Evolutionary conservation across 2,329 filamentous ascomycete species (phyloP), one percentile per base, ranked within the genome.

Genomic region (Byssoonygena ceratinophila): DNA sequence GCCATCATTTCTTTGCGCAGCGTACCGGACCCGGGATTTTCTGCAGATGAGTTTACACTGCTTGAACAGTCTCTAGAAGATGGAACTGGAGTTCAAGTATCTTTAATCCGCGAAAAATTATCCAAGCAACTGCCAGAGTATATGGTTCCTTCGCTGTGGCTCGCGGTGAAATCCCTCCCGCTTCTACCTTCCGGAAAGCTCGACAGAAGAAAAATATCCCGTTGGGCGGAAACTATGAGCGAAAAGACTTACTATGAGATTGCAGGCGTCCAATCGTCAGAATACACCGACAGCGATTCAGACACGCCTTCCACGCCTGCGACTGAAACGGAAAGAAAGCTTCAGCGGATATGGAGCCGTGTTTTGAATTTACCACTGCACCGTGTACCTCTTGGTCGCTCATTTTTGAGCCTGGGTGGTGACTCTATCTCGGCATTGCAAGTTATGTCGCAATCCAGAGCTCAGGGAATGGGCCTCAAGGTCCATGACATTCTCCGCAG

Each of bases 361-460:
- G 50, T 62, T 4, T 55, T 64, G 20, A 52, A 54, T 12, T n/a
- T 63, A 16, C 48, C 56, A 1, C 6, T 48, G 11, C 53, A 55
- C 0, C 40, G 54, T 1, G 58, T 63, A 31, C 47, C 56, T 22
- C 45, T 57, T n/a, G 53, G 62, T 20, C 59, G 62, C 22, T 60
- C 59, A 27, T 67, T 66, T 52, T 63, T 66, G 45, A 55, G 55
- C 14, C 53, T 64, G 11, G 55, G 55, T 12, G 55, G 53, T 8
- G 49, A 57, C 32, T 54, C 52, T 16, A 57, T 57, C 12, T 47
- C 53, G 3, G 55, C 55, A 4, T 51, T 57, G 43, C 51, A 56
- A 36, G 40, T 54, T 23, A 32, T 52, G 18, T 41, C 37, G 51
- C 43, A 47, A 51, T 11, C 29, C 49, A 12, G 34, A 18, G 39